These are phyloP conservation scores for Astragalus glycyphyllos DNA, from an alignment of 306 rosid species.

Conservation along the genomic window DNA sequence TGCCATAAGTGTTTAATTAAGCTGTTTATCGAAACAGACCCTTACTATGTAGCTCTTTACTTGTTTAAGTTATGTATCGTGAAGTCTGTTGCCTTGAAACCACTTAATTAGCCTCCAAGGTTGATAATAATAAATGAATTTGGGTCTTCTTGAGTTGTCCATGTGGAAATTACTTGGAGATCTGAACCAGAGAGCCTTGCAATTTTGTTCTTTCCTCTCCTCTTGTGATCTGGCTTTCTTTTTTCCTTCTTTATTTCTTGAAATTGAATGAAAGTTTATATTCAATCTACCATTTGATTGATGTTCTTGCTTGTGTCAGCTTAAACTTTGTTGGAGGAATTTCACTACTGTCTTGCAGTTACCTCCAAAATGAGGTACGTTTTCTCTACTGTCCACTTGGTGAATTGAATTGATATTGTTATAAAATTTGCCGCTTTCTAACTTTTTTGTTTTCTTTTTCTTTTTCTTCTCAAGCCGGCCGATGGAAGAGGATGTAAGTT, in stretches of 20 bases:
- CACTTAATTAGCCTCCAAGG: constrained; percentile 43
- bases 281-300: neutral
- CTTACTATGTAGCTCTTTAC: neutral
- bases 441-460: neutral
- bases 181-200: constrained; percentile 62
- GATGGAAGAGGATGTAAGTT: constrained; percentile 92
- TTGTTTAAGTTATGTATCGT: neutral
- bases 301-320: constrained; percentile 9
- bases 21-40: too few relatives aligned
- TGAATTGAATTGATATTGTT: neutral
- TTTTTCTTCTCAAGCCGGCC: constrained; percentile 56
- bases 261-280: neutral
- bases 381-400: neutral
- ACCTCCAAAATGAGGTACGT: constrained; percentile 46
- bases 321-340: constrained; percentile 9
- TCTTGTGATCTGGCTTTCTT: too few relatives aligned
- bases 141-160: constrained; percentile 51
- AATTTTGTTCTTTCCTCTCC: neutral
- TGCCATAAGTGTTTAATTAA: too few relatives aligned
- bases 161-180: constrained; percentile 58
- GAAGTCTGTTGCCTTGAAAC: neutral
- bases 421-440: neutral
- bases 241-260: neutral
- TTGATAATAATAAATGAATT: constrained; percentile 46
- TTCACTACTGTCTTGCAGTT: neutral